Conservation (phyloP, 371 early-diverging fungal species). For the Batrachochytrium dendrobatidis region DNA sequence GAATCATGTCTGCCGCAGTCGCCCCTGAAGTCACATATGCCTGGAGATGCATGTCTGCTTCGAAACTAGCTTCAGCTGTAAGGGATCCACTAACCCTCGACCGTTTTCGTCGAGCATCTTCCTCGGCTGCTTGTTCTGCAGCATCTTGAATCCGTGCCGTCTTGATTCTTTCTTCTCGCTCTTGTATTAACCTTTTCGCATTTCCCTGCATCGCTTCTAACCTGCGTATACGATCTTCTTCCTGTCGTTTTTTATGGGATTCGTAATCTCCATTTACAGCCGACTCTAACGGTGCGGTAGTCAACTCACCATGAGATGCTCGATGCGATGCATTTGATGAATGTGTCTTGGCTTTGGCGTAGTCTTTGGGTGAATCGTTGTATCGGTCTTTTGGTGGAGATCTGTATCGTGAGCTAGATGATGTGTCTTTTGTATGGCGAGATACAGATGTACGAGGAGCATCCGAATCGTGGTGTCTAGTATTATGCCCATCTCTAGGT, state of each 20-base stretch:
- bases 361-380: background rate
- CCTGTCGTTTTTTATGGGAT: slow-evolving; percentile 1
- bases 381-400: slow-evolving; percentile 1
- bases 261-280: background rate
- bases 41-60: slow-evolving; percentile 15
- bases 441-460: background rate
- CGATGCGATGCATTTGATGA: slow-evolving; percentile 1
- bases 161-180: slow-evolving; percentile 19
- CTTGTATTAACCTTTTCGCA: slow-evolving; percentile 22
- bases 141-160: slow-evolving; percentile 14
- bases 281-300: background rate
- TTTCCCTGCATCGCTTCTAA: slow-evolving; percentile 26
- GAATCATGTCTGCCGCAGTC: slow-evolving; percentile 29
- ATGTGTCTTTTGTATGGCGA: background rate
- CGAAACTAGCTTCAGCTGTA: slow-evolving; percentile 13
- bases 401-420: background rate
- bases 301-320: background rate
- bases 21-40: slow-evolving; percentile 2
- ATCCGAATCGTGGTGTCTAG: background rate
- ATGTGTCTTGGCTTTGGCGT: background rate
- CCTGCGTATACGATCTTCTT: slow-evolving; percentile 18
- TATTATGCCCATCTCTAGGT: background rate
- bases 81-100: slow-evolving; percentile 10
- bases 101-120: slow-evolving; percentile 14
- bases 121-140: slow-evolving; percentile 26